Percentiles rank a stretch among this genome's conserved stretches.
These are phyloP conservation scores for Talaromyces liani DNA, from an alignment of 495 filamentous ascomycete species.

Conservation along the genomic window DNA sequence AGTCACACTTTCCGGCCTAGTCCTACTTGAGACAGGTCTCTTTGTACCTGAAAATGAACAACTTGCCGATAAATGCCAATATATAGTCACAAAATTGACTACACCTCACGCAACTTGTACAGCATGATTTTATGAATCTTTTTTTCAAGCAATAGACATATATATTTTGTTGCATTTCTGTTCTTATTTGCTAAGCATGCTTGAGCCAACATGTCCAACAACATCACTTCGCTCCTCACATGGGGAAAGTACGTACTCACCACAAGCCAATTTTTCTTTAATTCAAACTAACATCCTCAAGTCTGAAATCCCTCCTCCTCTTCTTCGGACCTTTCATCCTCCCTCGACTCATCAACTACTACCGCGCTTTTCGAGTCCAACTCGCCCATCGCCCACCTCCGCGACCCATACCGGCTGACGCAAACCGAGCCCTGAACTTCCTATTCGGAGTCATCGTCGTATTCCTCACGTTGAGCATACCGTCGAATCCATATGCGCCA, in stretches of 20 bases:
- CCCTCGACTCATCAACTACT: constrained; percentile 62
- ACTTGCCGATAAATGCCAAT: not conserved
- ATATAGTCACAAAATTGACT: not conserved
- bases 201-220: constrained; percentile 17
- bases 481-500: constrained; percentile 54
- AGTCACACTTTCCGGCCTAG: not conserved
- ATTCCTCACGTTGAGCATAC: constrained; percentile 58
- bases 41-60: not conserved
- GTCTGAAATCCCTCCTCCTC: constrained; percentile 70
- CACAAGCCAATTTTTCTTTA: not conserved
- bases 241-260: constrained; percentile 24
- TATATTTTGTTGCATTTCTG: not conserved
- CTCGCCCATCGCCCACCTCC: constrained; percentile 50
- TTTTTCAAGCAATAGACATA: not conserved
- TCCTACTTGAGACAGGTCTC: not conserved
- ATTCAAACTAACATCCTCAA: constrained; percentile 19
- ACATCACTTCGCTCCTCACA: not conserved
- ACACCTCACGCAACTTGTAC: not conserved
- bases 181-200: not conserved
- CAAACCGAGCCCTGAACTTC: constrained; percentile 48
- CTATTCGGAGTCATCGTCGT: constrained; percentile 50
- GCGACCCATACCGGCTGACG: constrained; percentile 30
- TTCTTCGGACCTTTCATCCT: constrained; percentile 83
- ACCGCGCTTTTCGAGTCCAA: constrained; percentile 56
- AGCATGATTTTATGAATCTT: not conserved